Base-by-base conservation (phyloP, 768 basidiomycete species). In the Amanita rimosa region DNA sequence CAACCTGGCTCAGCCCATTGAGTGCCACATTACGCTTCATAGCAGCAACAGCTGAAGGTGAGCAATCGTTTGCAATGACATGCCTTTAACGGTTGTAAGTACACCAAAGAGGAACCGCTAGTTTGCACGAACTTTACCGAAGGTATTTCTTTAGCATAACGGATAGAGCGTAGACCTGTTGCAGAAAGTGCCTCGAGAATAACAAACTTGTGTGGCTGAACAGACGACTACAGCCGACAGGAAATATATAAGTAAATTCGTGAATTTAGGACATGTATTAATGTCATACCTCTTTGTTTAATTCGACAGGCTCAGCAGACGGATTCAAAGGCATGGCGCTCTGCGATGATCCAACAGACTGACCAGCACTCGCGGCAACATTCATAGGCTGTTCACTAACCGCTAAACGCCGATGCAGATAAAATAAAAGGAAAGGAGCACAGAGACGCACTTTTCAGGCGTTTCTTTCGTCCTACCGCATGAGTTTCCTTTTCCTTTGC, bases 81-180 rank as follows among this genome's bases (percentile, higher is more conserved):
- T 85, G 78, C 63, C 95, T 98, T 53, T 24, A n/a, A 44, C 24
- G 53, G 58, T 54, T 42, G 42, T 49, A 45, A 39, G 51, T 41
- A 24, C 14, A 24, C 13, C 41, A 33, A 42, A 43, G 26, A 26
- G 17, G 14, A 33, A 27, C 41, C 10, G 10, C 33, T 43, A 6
- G 16, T 26, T 40, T 1, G 10, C 41, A 51, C 79, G 61, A 44
- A 96, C 95, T 81, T 88, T 50, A 91, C 76, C 37, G 85, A 74
- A 1, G 94, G 92, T 7, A 99, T 92, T 66, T 99, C 96, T 57
- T 96, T 92, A 0, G 94, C 95, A 62, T 98, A 99, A 31, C 96
- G 87, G 47, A 99, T 96, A 1, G 94, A 85, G 6, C 96, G 82
- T 22, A 99, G 74, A 26, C 96, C 96, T 0, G 95, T 98, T 0